Percentiles rank a stretch among this genome's conserved stretches.
phyloP scores from a whole-genome alignment of 2,329 filamentous ascomycete genomes.

The Botrytis deweyae region DNA sequence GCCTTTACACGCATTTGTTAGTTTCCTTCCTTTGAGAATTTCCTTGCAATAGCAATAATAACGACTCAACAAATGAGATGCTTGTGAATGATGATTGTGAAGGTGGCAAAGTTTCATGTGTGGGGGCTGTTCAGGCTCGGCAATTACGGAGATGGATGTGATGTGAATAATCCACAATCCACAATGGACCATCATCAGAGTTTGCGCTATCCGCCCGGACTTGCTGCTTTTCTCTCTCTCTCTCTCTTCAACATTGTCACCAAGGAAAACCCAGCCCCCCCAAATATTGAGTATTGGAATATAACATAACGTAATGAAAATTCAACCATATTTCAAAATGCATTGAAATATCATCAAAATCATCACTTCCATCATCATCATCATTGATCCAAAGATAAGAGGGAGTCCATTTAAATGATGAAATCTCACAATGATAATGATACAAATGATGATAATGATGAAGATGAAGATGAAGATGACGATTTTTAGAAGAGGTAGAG shows the following conservation, averaged over 20 bases:
- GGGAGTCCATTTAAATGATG: not conserved
- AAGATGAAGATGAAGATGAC: not conserved
- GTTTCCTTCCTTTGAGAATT: constrained; percentile 20
- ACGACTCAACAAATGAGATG: constrained; percentile 23
- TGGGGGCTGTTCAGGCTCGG: constrained; percentile 36
- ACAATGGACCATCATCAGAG: constrained; percentile 28
- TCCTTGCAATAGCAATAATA: not conserved
- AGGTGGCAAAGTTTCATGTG: constrained; percentile 29
- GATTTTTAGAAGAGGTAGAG: not conserved
- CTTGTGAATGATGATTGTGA: constrained; percentile 28
- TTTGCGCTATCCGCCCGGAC: constrained; percentile 32
- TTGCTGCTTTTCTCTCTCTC: constrained; percentile 23
- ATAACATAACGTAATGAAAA: constrained; percentile 22
- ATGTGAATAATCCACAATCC: constrained; percentile 21
- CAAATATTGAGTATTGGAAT: constrained; percentile 19
- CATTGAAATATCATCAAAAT: not conserved
- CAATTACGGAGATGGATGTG: constrained; percentile 32
- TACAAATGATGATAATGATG: not conserved
- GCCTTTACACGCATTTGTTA: constrained; percentile 34
- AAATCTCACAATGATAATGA: not conserved
- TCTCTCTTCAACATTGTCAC: constrained; percentile 19
- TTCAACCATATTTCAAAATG: not conserved
- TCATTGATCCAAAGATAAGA: not conserved
- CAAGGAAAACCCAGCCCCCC: constrained; percentile 24
- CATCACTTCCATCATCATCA: not conserved